Evolutionary conservation across 441 rosid species (phyloP).

Genomic region (Iberis amara): DNA sequence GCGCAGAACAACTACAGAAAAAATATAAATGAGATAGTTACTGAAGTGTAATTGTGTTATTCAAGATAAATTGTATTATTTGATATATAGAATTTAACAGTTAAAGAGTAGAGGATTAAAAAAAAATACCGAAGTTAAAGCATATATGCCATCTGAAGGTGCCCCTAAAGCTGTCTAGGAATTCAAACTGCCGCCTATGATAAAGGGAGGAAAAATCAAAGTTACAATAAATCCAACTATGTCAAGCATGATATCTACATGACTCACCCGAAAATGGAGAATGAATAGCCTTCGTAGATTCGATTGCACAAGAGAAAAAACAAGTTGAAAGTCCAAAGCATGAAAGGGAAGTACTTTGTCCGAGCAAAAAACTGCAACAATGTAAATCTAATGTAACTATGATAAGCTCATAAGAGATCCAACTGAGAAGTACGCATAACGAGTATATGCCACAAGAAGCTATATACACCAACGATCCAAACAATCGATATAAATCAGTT

Average conservation of each 20-base stretch:
- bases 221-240: conserved; percentile 4
- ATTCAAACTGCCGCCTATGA: conserved; percentile 58
- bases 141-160: conserved; percentile 96
- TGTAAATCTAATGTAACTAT: conserved; percentile 35
- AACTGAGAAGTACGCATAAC: not conserved
- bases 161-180: conserved; percentile 74
- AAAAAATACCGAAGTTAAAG: conserved; percentile 76
- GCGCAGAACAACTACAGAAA: conserved; percentile 65
- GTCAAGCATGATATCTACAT: conserved; percentile 6
- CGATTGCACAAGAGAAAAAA: conserved; percentile 77
- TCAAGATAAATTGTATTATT: too few species aligned
- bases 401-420: conserved; percentile 21
- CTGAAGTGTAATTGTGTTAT: too few species aligned
- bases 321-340: conserved; percentile 73
- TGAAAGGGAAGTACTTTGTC: conserved; percentile 44
- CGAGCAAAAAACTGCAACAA: conserved; percentile 56
- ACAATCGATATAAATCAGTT: not conserved
- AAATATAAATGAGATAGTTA: too few species aligned
- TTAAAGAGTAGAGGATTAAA: too few species aligned
- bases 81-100: too few species aligned
- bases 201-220: conserved; percentile 19
- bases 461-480: conserved; percentile 2
- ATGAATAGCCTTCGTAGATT: conserved; percentile 78
- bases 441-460: not conserved
- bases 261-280: conserved; percentile 78